A percentile compares a stretch with the other conserved stretches of the same genome.
phyloP scores from a whole-genome alignment of 2,329 filamentous ascomycete species.

The Hypoxylon sp. region DNA sequence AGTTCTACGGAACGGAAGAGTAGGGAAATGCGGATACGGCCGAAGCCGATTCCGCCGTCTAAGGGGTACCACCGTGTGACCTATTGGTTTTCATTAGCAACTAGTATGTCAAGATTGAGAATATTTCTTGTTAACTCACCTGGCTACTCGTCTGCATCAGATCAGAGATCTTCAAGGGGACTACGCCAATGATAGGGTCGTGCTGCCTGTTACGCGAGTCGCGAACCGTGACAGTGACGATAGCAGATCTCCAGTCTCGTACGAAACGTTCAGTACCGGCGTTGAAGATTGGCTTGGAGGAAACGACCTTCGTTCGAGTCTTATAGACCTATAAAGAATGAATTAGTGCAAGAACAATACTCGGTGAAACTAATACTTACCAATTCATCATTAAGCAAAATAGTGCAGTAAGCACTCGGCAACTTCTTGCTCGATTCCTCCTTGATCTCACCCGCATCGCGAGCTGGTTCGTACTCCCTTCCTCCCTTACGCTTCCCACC shows the following conservation, averaged over 20 bases:
- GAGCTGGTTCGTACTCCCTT: constrained; percentile 87
- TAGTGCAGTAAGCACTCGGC: constrained; percentile 94
- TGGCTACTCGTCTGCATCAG: constrained; percentile 91
- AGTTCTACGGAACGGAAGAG: constrained; percentile 93
- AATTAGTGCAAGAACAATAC: constrained; percentile 51
- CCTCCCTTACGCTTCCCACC: constrained; percentile 82
- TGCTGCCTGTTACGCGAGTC: constrained; percentile 92
- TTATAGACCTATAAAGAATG: constrained; percentile 74
- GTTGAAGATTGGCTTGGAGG: constrained; percentile 96
- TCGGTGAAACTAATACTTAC: constrained; percentile 57
- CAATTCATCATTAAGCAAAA: constrained; percentile 88
- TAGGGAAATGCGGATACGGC: constrained; percentile 87
- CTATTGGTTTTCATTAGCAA: constrained; percentile 8
- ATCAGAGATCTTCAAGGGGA: constrained; percentile 89
- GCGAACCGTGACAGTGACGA: constrained; percentile 89
- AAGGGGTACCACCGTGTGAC: constrained; percentile 92
- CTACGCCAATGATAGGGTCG: constrained; percentile 92
- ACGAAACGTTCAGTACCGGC: constrained; percentile 94
- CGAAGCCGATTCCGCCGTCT: constrained; percentile 93
- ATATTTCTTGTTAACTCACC: constrained; percentile 47
- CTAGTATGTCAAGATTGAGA: too few relatives aligned
- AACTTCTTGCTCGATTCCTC: constrained; percentile 85
- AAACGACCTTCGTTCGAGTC: constrained; percentile 94
- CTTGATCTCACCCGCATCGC: constrained; percentile 85
- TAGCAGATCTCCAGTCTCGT: constrained; percentile 90